These are phyloP conservation scores for Colletotrichum brevisporum DNA, from an alignment of 2,329 filamentous ascomycete genomes.

Conservation along the genomic window DNA sequence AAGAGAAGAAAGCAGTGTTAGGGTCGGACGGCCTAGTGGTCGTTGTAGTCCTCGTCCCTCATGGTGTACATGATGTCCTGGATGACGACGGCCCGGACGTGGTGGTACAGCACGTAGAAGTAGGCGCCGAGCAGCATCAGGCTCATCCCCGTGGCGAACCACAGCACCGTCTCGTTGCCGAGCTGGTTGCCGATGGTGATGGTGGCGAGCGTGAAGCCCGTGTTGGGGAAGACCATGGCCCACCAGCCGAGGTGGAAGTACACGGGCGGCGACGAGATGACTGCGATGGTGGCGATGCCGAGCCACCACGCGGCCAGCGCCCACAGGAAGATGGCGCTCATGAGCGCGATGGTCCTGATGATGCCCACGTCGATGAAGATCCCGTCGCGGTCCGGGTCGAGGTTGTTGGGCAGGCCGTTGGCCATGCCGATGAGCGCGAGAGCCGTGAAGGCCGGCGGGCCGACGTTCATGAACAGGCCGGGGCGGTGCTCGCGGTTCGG, in stretches of 20 bases:
- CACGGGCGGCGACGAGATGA: slow-evolving; percentile 56
- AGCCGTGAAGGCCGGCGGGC: slow-evolving; percentile 79
- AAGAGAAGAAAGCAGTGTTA: no score
- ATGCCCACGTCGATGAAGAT: slow-evolving; percentile 57
- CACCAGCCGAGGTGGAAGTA: slow-evolving; percentile 75
- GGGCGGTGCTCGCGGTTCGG: slow-evolving; percentile 75
- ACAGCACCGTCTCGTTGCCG: slow-evolving; percentile 59
- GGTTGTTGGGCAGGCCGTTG: slow-evolving; percentile 63
- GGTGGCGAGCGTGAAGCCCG: slow-evolving; percentile 70
- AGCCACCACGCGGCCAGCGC: slow-evolving; percentile 73
- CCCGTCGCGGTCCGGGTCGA: slow-evolving; percentile 60
- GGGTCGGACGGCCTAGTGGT: slow-evolving; percentile 15
- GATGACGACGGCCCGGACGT: slow-evolving; percentile 62
- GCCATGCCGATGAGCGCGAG: slow-evolving; percentile 80
- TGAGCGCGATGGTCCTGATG: slow-evolving; percentile 62
- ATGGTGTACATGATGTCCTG: slow-evolving; percentile 71
- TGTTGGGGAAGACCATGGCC: slow-evolving; percentile 75
- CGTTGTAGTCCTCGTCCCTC: slow-evolving; percentile 62
- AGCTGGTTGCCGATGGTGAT: slow-evolving; percentile 67
- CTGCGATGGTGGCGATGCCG: slow-evolving; percentile 53
- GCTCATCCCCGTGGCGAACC: slow-evolving; percentile 66
- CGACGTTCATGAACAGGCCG: slow-evolving; percentile 83
- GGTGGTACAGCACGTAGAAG: slow-evolving; percentile 58
- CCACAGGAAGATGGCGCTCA: slow-evolving; percentile 74
- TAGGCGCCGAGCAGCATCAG: slow-evolving; percentile 59